Evolutionary conservation across 2,329 filamentous ascomycete species (phyloP), one percentile per base, ranked within the genome.

Genomic region (Colletotrichum noveboracense): DNA sequence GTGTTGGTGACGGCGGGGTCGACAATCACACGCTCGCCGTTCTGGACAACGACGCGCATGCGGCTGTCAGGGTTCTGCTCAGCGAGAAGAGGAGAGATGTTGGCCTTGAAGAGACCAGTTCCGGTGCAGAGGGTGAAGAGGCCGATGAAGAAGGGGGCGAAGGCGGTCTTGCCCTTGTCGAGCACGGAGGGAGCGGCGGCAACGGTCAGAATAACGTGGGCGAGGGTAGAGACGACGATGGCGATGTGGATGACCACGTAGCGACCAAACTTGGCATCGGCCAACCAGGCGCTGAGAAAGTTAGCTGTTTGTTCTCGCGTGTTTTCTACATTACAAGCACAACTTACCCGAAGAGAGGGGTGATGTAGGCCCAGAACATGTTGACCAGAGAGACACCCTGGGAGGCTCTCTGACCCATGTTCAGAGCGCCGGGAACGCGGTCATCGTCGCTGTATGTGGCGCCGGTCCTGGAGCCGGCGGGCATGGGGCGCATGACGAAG

Each of bases 31-130:
- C 91, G 91, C 84, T 94, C 89, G 70, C 93, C 93, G 18, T 85
- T 84, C 55, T 87, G 85, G 4, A 87, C 89, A 78, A 90, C 87
- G 70, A 94, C 88, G 66, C 88, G 89, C 77, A 92, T 89, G 76
- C 87, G 89, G 6, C 87, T 88, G 73, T 91, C 89, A 38, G 87
- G 88, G 82, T 93, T 93, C 83, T 95, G 93, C 80, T 95, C 93
- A 24, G 93, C 93, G 71, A 95, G 90, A 21, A 95, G 86, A 1
- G 93, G 92, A 0, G 93, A 92, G 58, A 96, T 94, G 81, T 96
- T 96, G 77, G 93, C 91, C 87, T 96, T 96, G 90, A 96, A 95
- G 80, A 94, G 93, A 77, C 94, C 94, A 2, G 94, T 95, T 58
- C 94, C 94, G 34, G 95, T 83, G 78, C 88, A 88, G 52, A 90